These are phyloP conservation scores for Cladophialophora chaetospira DNA, from an alignment of 2,329 filamentous ascomycete species.

Conservation along the genomic window DNA sequence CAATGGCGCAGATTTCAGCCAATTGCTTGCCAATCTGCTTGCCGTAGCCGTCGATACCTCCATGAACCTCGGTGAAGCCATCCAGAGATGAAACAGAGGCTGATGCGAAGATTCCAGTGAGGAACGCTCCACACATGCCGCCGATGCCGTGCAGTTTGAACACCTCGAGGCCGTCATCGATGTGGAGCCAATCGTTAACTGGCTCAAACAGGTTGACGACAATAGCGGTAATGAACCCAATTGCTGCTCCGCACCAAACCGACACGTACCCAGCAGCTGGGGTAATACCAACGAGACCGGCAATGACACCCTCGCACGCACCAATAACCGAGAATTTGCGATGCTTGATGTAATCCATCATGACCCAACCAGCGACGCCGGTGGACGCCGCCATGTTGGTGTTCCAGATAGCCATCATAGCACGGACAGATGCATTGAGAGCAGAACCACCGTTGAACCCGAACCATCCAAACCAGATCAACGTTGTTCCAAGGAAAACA, in stretches of 20 bases:
- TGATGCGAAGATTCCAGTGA: slow-evolving; percentile 60
- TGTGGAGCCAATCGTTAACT: slow-evolving; percentile 56
- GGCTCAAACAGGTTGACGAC: slow-evolving; percentile 54
- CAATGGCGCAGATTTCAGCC: slow-evolving; percentile 58
- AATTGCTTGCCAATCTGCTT: slow-evolving; percentile 59
- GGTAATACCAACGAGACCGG: slow-evolving; percentile 86
- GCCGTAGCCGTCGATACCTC: slow-evolving; percentile 58
- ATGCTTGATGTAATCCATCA: slow-evolving; percentile 79
- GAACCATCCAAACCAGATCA: slow-evolving; percentile 67
- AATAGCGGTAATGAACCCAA: slow-evolving; percentile 58
- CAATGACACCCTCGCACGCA: slow-evolving; percentile 87
- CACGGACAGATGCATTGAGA: slow-evolving; percentile 76
- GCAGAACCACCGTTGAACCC: slow-evolving; percentile 93
- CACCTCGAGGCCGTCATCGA: slow-evolving; percentile 62
- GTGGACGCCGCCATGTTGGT: slow-evolving; percentile 83
- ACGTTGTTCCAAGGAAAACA: slow-evolving; percentile 67
- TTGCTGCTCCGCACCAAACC: slow-evolving; percentile 62
- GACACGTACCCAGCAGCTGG: slow-evolving; percentile 85
- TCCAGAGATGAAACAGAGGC: slow-evolving; percentile 49
- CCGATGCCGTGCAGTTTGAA: slow-evolving; percentile 49
- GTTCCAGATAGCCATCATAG: slow-evolving; percentile 81
- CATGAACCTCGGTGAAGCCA: slow-evolving; percentile 48
- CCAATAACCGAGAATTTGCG: slow-evolving; percentile 90
- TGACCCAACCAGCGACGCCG: slow-evolving; percentile 80
- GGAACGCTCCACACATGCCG: slow-evolving; percentile 59